These are phyloP conservation scores for Candida buenavistaensis DNA, from an alignment of 1,139 yeast species.

Conservation along the genomic window DNA sequence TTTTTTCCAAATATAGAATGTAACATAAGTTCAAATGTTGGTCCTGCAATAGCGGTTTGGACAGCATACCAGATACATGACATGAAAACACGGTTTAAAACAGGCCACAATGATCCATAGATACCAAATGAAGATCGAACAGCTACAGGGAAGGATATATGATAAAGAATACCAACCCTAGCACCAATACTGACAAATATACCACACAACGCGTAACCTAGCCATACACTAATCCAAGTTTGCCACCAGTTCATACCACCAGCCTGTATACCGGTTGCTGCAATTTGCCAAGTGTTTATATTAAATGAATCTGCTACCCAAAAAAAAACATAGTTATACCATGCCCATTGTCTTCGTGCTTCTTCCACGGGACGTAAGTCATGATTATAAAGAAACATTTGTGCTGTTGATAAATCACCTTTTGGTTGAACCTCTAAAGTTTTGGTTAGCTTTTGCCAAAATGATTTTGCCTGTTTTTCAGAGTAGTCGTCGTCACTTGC, in stretches of 20 bases:
- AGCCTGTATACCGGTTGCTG: constrained; percentile 71
- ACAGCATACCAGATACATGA: constrained; percentile 85
- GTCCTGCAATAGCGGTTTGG: constrained; percentile 80
- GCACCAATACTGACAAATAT: constrained; percentile 63
- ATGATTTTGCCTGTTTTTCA: constrained; percentile 7
- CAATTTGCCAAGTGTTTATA: constrained; percentile 89
- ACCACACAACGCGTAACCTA: constrained; percentile 64
- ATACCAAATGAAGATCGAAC: constrained; percentile 76
- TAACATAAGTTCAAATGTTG: constrained; percentile 74
- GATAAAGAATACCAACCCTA: constrained; percentile 72
- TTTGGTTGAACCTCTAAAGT: constrained; percentile 21
- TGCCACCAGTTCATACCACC: constrained; percentile 87
- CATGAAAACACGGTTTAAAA: constrained; percentile 78
- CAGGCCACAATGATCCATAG: constrained; percentile 79
- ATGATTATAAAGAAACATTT: constrained; percentile 64
- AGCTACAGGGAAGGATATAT: constrained; percentile 76
- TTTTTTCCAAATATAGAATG: constrained; percentile 66
- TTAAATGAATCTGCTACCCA: constrained; percentile 90
- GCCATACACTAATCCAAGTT: constrained; percentile 83
- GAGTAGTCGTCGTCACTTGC: no score
- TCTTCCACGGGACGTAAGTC: constrained; percentile 79
- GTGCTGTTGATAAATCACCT: constrained; percentile 39
- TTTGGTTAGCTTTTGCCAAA: constrained; percentile 11
- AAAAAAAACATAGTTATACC: constrained; percentile 76
- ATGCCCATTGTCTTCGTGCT: constrained; percentile 70